Evolutionary conservation across 768 basidiomycete genomes (phyloP), one percentile per base, ranked within the genome.

Genomic region (Clathrus columnatus): DNA sequence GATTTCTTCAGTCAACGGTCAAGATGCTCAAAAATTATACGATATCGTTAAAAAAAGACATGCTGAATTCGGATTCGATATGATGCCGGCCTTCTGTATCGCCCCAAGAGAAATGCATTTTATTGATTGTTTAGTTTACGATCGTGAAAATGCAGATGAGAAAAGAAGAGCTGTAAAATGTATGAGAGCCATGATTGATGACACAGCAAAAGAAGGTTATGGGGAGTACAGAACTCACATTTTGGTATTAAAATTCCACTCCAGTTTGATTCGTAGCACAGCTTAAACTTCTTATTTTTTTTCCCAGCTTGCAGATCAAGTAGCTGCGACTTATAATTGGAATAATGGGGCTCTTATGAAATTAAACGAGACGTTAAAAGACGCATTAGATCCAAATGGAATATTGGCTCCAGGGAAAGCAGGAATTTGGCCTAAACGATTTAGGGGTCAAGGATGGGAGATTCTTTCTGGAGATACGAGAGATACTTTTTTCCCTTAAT

Each of bases 181-280:
- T 16, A 27, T 50, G 49, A 50, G 49, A 30, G 49, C 24, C 4
- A 50, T 50, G 49, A 50, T 50, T 29, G 49, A 50, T 14, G 49
- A 50, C 49, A 26, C 49, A 20, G 49, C 49, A 26, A 24, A 30
- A 7, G 49, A 50, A 30, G 49, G 49, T 4, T 50, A 50, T 30
- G 49, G 49, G 7, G 49, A 50, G 20, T 50, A 50, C 28, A 50
- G 49, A 50, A 50, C 49, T 7, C 49, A 50, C 17, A 50, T 50
- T 50, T n/a, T 50, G 28, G 49, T 50, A 30, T 20, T 14, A 26
- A 20, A 7, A 36, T 24, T 24, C 8, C 8, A 11, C 41, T 42
- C 11, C 11, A 42, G 41, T 42, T 18, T 11, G 14, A 18, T 42
- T 11, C 41, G 14, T 18, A 18, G 18, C 41, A 11, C 18, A 18